phyloP scores from a whole-genome alignment of 371 early-diverging fungal species.

The Syncephalastrum sp. region DNA sequence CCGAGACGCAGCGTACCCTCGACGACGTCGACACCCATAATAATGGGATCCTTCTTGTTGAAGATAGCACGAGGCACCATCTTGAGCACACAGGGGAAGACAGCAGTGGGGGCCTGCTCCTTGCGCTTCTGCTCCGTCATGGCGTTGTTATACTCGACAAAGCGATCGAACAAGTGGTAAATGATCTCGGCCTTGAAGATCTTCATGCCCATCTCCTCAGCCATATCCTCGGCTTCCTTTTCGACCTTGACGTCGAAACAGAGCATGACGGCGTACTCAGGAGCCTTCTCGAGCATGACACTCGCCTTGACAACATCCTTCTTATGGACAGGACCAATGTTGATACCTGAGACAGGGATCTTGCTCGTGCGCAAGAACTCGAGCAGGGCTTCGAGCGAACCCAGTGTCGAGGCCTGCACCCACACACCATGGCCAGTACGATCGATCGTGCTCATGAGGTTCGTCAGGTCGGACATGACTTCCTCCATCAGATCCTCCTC shows the following conservation, averaged over 20 bases:
- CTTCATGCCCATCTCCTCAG: conserved; percentile 91
- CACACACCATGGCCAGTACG: conserved; percentile 95
- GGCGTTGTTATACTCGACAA: conserved; percentile 79
- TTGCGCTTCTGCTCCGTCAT: conserved; percentile 84
- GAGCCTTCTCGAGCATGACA: conserved; percentile 91
- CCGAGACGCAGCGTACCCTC: conserved; percentile 93
- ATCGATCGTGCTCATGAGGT: conserved; percentile 79
- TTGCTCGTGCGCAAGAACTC: conserved; percentile 92
- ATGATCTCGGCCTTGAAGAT: conserved; percentile 99
- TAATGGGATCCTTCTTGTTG: conserved; percentile 96
- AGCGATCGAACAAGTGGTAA: conserved; percentile 99
- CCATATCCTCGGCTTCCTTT: conserved; percentile 93
- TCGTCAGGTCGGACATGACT: conserved; percentile 88
- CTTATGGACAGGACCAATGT: conserved; percentile 98
- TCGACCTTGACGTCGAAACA: conserved; percentile 99
- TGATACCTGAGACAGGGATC: conserved; percentile 97
- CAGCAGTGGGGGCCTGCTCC: conserved; percentile 87
- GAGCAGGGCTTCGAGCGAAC: conserved; percentile 98
- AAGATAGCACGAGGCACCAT: conserved; percentile 97
- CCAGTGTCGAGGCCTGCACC: conserved; percentile 99
- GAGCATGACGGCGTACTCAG: conserved; percentile 93
- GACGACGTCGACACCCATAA: conserved; percentile 97
- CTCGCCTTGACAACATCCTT: conserved; percentile 96
- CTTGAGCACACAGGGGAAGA: conserved; percentile 96
- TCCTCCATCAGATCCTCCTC: conserved; percentile 94